Evolutionary conservation across 2,329 filamentous ascomycete species (phyloP).

Genomic region (Trichoderma endophyticum): DNA sequence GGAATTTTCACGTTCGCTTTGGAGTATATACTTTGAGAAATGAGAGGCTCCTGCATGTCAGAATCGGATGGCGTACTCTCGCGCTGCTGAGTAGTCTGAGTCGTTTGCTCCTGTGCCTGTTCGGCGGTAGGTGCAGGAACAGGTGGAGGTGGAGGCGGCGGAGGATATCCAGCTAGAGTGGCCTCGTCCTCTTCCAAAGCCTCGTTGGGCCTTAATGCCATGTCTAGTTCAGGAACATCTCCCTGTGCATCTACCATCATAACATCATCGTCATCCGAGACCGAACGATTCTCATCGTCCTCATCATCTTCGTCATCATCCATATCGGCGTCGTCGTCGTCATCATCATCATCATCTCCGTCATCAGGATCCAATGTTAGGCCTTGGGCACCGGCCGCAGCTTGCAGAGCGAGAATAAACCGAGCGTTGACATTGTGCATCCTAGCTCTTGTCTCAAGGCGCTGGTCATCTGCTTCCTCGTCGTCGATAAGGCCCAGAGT

Average conservation of each 20-base stretch:
- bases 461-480: conserved; percentile 49
- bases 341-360: conserved; percentile 29
- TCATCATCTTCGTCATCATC: conserved; percentile 52
- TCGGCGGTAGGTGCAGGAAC: conserved; percentile 32
- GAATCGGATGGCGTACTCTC: conserved; percentile 70
- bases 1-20: conserved; percentile 72
- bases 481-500: conserved; percentile 46
- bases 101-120: neutral
- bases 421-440: conserved; percentile 35
- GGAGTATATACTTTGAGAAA: conserved; percentile 58
- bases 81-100: conserved; percentile 44
- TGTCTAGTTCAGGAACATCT: conserved; percentile 43
- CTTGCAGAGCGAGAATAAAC: conserved; percentile 38
- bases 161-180: conserved; percentile 70
- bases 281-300: conserved; percentile 37
- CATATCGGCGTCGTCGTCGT: conserved; percentile 31
- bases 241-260: conserved; percentile 55
- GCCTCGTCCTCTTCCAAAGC: conserved; percentile 73
- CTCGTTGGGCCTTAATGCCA: conserved; percentile 55
- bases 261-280: conserved; percentile 49
- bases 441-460: conserved; percentile 36
- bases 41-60: conserved; percentile 63
- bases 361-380: conserved; percentile 31
- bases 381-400: conserved; percentile 29
- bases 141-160: conserved; percentile 62